Evolutionary conservation across 306 rosid genomes (phyloP), one percentile per base, ranked within the genome.

Genomic region (Geum urbanum): DNA sequence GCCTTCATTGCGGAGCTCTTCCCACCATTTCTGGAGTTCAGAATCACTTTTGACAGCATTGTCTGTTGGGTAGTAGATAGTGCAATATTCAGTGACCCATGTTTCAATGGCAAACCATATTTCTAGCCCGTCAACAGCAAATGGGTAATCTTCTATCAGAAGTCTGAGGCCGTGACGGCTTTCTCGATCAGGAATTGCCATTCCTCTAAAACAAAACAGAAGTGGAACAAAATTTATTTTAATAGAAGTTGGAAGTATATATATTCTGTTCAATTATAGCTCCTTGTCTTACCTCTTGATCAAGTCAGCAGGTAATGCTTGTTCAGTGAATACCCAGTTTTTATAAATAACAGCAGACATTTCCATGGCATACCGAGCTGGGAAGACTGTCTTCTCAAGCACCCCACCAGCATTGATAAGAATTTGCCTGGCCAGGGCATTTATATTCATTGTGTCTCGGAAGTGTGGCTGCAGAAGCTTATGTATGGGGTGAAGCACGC

Each of bases 321-420:
- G 99, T 18, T 91, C 92, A 0, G 88, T 76, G 77, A 94, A 86
- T 2, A 83, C 92, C 99, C 99, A 94, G 62, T 82, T 76, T 76
- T 83, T 84, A 49, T 94, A 94, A 41, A 91, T 32, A 35, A 70
- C 69, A 35, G 96, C 58, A 0, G 97, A 94, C 91, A 94, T 81
- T 82, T 94, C 99, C 91, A 94, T 8, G 58, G 99, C 84, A 9
- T 50, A 94, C 76, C 60, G 84, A 43, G 85, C 95, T 10, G 97
- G 97, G 72, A 94, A 94, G 66, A 94, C 97, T 16, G 99, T 94
- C 68, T 10, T 83, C 87, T 94, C 99, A 4, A 94, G 89, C n/a
- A 91, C 81, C 4, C 97, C 96, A 52, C 83, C 95, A 7, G 96
- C 95, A 73, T 91, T 91, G 80, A 94, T 94, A 61, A 94, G 99